These are phyloP conservation scores for Exophiala xenobiotica DNA, from an alignment of 2,329 filamentous ascomycete species.

Conservation along the genomic window DNA sequence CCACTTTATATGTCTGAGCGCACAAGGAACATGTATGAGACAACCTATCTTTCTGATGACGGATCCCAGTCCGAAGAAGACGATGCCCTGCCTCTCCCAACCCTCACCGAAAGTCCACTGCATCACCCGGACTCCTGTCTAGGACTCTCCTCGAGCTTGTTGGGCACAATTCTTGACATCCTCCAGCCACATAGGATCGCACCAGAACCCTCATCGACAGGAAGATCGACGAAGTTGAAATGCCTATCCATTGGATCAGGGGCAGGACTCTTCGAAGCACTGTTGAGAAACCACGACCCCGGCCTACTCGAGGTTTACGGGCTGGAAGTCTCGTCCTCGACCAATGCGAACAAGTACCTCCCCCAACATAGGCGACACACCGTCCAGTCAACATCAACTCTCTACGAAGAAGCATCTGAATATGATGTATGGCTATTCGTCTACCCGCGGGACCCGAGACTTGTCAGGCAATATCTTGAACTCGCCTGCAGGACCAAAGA, in stretches of 20 bases:
- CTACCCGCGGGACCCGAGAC: constrained; percentile 51
- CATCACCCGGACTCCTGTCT: constrained; percentile 8
- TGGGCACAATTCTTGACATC: not conserved
- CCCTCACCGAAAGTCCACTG: not conserved
- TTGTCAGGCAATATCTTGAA: constrained; percentile 48
- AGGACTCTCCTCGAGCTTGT: not conserved
- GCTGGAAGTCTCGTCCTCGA: constrained; percentile 48
- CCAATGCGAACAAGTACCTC: constrained; percentile 45
- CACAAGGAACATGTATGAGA: too few relatives aligned
- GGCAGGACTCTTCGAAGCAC: constrained; percentile 51
- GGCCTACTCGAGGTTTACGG: constrained; percentile 40
- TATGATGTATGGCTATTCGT: constrained; percentile 53
- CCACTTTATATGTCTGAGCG: too few relatives aligned
- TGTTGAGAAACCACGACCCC: constrained; percentile 36
- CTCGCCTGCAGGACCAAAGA: not conserved
- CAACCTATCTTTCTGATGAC: too few relatives aligned
- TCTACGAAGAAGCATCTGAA: constrained; percentile 43
- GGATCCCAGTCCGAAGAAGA: too few relatives aligned
- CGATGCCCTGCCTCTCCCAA: not conserved
- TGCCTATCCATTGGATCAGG: constrained; percentile 51
- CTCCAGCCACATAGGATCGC: not conserved
- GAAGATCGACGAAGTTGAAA: not conserved
- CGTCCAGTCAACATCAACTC: constrained; percentile 47
- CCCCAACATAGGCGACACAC: constrained; percentile 41
- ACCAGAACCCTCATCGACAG: not conserved